Evolutionary conservation across 2,329 filamentous ascomycete genomes (phyloP).

Genomic region (Aspergillus sp.): DNA sequence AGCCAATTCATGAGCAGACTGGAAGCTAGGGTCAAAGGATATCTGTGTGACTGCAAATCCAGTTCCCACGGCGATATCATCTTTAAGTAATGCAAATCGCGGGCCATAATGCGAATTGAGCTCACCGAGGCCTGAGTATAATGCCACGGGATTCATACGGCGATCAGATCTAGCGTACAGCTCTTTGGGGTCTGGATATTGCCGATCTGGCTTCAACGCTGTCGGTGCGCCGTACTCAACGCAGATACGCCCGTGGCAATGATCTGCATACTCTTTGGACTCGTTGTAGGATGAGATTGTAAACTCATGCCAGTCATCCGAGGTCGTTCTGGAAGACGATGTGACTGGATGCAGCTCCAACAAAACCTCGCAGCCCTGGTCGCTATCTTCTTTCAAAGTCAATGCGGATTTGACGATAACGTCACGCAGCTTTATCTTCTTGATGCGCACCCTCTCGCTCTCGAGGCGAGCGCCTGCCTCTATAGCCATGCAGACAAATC

Average conservation of each 20-base stretch:
- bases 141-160: neutral
- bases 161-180: neutral
- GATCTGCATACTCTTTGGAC: neutral
- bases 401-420: neutral
- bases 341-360: neutral
- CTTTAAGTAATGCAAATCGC: neutral
- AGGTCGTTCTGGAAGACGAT: neutral
- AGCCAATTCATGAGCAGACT: neutral
- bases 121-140: neutral
- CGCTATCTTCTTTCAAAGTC: neutral
- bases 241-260: neutral
- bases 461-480: neutral
- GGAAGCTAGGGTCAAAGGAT: neutral
- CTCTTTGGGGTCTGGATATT: neutral
- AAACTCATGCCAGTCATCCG: neutral
- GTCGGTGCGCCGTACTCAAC: neutral
- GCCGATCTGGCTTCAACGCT: neutral
- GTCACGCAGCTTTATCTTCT: neutral
- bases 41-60: neutral
- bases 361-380: neutral
- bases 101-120: neutral
- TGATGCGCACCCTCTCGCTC: neutral
- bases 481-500: conserved; percentile 1
- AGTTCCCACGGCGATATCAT: neutral
- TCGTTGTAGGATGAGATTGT: neutral